A percentile compares a stretch with the other conserved stretches of the same genome.
phyloP scores from a whole-genome alignment of 495 filamentous ascomycete species.

The Friedmanniomyces endolithicus region DNA sequence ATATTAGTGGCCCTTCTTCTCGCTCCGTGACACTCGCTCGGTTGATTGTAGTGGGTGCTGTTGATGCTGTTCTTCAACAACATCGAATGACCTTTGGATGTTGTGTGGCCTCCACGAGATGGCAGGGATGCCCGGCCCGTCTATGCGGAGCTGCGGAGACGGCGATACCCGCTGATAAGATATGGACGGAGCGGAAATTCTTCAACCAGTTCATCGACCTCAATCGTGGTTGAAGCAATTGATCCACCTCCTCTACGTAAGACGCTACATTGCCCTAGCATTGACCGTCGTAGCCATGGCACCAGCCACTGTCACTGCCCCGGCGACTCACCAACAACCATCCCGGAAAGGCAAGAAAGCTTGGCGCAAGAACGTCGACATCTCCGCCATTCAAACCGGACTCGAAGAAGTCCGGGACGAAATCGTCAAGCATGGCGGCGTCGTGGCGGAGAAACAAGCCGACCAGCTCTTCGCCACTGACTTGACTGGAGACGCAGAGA shows the following conservation, averaged over 20 bases:
- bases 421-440: slow-evolving; percentile 78
- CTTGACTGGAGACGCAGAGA: slow-evolving; percentile 48
- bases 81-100: background rate
- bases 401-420: slow-evolving; percentile 75
- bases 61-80: too few species aligned
- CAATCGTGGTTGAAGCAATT: too few species aligned
- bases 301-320: slow-evolving; percentile 26
- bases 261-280: background rate
- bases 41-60: too few species aligned
- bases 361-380: slow-evolving; percentile 95
- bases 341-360: slow-evolving; percentile 97
- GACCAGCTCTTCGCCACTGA: slow-evolving; percentile 76
- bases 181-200: background rate
- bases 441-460: slow-evolving; percentile 65
- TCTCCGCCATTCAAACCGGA: slow-evolving; percentile 70
- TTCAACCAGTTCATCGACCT: background rate
- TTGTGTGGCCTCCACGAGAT: background rate
- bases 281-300: slow-evolving; percentile 19
- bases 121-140: too few species aligned
- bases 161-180: too few species aligned
- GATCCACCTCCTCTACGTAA: background rate
- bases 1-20: too few species aligned
- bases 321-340: slow-evolving; percentile 59
- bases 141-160: too few species aligned
- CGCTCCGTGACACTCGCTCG: too few species aligned